Conservation (phyloP, 805 yeast species). For the Ogataea paraovalis region DNA sequence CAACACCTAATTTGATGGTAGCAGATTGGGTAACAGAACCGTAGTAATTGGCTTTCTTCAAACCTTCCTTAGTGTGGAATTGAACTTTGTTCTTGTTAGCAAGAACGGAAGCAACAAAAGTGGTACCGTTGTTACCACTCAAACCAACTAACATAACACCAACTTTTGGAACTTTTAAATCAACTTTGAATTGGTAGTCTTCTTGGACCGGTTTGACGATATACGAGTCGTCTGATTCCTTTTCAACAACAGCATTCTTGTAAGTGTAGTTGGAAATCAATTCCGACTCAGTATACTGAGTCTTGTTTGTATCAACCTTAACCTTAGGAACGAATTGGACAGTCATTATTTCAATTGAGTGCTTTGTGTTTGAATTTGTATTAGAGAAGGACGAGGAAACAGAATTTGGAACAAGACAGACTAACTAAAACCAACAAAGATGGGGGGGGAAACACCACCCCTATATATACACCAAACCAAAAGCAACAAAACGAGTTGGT, state of each 20-base stretch:
- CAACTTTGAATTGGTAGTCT: conserved; percentile 83
- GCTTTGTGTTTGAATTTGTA: neutral
- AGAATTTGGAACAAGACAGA: neutral
- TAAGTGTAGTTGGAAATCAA: conserved; percentile 62
- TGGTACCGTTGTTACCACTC: conserved; percentile 96
- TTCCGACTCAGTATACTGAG: conserved; percentile 45
- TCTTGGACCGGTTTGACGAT: conserved; percentile 66
- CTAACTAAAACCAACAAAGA: neutral
- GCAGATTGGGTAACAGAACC: conserved; percentile 95
- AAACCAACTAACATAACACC: conserved; percentile 91
- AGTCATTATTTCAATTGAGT: conserved; percentile 21
- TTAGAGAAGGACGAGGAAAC: neutral
- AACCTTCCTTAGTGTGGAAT: conserved; percentile 81
- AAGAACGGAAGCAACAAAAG: conserved; percentile 76
- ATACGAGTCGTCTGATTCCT: conserved; percentile 45
- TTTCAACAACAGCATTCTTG: conserved; percentile 70
- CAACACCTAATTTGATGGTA: conserved; percentile 86
- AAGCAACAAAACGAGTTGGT: neutral
- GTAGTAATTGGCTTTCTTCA: conserved; percentile 67
- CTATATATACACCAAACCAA: conserved; percentile 6
- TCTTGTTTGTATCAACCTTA: conserved; percentile 52
- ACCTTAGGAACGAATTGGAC: conserved; percentile 38
- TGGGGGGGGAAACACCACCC: conserved; percentile 2
- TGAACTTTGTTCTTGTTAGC: conserved; percentile 78
- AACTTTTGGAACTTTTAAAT: conserved; percentile 73